Evolutionary conservation across 257 asterid genomes (phyloP).

Genomic region (Plectranthus barbatus): DNA sequence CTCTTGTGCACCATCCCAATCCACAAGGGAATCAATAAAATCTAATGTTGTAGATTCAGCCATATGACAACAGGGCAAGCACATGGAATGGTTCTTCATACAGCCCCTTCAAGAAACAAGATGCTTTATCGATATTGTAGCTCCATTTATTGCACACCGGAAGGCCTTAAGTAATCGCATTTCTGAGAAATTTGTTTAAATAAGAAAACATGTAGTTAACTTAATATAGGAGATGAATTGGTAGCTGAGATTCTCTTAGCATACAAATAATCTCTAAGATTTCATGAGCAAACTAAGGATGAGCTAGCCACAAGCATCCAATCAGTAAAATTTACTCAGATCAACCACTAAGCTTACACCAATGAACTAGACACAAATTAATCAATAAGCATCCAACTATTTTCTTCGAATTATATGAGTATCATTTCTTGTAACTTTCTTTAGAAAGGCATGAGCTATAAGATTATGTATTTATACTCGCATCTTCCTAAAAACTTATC

Average conservation of each 20-base stretch:
- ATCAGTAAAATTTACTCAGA: neutral
- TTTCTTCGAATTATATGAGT: neutral
- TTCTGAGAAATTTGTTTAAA: neutral
- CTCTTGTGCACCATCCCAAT: too few species aligned
- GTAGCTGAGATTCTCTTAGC: neutral
- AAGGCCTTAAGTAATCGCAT: neutral
- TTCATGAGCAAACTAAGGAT: neutral
- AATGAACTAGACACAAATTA: neutral
- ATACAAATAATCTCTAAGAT: conserved; percentile 6
- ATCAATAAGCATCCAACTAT: conserved; percentile 1
- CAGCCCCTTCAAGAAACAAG: conserved; percentile 1
- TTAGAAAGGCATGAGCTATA: neutral
- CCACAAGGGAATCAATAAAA: too few species aligned
- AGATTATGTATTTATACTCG: neutral
- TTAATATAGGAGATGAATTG: neutral
- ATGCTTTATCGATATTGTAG: neutral
- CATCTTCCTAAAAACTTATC: neutral
- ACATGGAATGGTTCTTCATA: conserved; percentile 3
- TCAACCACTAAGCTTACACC: conserved; percentile 5
- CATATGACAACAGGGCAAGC: neutral
- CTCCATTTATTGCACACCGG: neutral
- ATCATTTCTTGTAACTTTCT: neutral
- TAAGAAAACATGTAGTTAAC: neutral
- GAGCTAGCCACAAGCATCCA: too few species aligned
- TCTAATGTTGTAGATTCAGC: neutral